These are phyloP conservation scores for Isabelozyma pseudorhagii DNA, from an alignment of 805 yeast species.

Conservation along the genomic window DNA sequence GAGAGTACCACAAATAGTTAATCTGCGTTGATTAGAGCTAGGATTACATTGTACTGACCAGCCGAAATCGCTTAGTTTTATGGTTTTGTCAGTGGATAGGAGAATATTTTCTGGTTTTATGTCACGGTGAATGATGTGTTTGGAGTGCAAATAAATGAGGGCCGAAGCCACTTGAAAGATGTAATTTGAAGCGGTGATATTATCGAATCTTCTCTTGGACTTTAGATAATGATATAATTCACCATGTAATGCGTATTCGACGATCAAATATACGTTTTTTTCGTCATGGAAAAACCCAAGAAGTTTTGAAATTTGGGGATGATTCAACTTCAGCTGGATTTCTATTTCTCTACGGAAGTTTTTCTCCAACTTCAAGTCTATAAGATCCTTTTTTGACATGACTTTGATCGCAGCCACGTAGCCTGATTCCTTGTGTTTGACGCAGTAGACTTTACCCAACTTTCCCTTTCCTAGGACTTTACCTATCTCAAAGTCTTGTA, in stretches of 20 bases:
- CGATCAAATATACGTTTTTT: constrained; percentile 72
- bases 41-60: constrained; percentile 70
- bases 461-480: constrained; percentile 88
- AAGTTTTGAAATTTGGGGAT: constrained; percentile 75
- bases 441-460: constrained; percentile 91
- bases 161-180: constrained; percentile 83
- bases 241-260: constrained; percentile 84
- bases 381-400: constrained; percentile 80
- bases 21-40: constrained; percentile 39
- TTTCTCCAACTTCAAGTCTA: constrained; percentile 70
- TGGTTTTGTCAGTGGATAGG: constrained; percentile 67
- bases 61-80: constrained; percentile 92
- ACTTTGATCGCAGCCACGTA: constrained; percentile 87
- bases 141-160: constrained; percentile 70
- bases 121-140: constrained; percentile 85
- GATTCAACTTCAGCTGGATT: constrained; percentile 76
- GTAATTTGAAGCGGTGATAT: constrained; percentile 71
- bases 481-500: constrained; percentile 82
- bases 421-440: constrained; percentile 68
- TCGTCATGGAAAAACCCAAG: constrained; percentile 85
- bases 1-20: constrained; percentile 91
- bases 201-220: constrained; percentile 65
- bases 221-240: constrained; percentile 78
- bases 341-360: constrained; percentile 91
- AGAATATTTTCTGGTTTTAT: constrained; percentile 92